A percentile compares a stretch with the other conserved stretches of the same genome.
These are phyloP conservation scores for Penicillium freii DNA, from an alignment of 2,329 filamentous ascomycete genomes.

Conservation along the genomic window DNA sequence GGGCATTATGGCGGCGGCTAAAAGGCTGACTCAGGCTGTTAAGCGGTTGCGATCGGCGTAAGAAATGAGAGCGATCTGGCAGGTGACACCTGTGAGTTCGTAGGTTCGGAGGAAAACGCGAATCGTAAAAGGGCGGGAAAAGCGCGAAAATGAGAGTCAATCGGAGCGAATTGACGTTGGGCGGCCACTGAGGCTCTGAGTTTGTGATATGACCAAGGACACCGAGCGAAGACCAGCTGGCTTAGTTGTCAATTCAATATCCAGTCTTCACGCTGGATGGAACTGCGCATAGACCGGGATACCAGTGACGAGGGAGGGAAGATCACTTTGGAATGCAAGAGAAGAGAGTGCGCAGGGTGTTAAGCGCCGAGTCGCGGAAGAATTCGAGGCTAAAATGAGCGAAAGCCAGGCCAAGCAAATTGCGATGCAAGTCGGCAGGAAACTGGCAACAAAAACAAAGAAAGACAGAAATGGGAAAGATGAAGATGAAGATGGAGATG, in stretches of 20 bases:
- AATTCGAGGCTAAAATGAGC: conserved; percentile 2
- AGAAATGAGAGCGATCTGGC: not conserved
- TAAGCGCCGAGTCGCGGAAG: conserved; percentile 21
- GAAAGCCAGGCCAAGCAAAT: not conserved
- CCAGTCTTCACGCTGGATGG: not conserved
- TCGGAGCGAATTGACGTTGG: conserved; percentile 1
- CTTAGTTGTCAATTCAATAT: not conserved
- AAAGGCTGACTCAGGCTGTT: not conserved
- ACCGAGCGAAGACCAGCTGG: conserved; percentile 9
- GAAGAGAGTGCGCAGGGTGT: conserved; percentile 17
- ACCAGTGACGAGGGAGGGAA: conserved; percentile 5
- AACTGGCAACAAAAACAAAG: not conserved
- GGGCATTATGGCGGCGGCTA: conserved; percentile 60
- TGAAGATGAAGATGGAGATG: conserved; percentile 1
- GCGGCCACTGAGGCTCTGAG: not conserved
- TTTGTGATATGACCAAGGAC: not conserved
- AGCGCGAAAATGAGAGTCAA: not conserved
- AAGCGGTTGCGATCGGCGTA: not conserved
- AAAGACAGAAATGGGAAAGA: conserved; percentile 6
- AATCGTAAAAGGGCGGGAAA: not conserved
- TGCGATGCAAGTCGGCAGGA: not conserved
- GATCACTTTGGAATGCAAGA: conserved; percentile 16
- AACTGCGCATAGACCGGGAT: conserved; percentile 8
- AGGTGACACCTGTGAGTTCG: not conserved
- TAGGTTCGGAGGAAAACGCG: not conserved